These are phyloP conservation scores for Aspergillus diversus DNA, from an alignment of 495 filamentous ascomycete genomes.

Conservation along the genomic window DNA sequence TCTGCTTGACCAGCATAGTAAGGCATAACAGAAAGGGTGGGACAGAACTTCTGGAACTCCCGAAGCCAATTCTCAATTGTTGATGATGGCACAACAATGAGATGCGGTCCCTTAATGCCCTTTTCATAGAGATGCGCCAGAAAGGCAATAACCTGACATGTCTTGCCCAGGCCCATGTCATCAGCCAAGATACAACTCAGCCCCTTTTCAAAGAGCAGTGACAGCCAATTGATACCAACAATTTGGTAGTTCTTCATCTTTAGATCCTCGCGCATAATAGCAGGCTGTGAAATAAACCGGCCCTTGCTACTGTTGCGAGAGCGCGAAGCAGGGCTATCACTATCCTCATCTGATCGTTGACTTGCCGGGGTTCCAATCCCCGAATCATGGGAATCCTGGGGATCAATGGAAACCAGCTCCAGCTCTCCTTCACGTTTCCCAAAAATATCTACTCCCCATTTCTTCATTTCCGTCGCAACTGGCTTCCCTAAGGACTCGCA, in stretches of 20 bases:
- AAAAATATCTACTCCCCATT: slow-evolving; percentile 77
- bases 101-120: slow-evolving; percentile 72
- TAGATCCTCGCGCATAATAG: slow-evolving; percentile 69
- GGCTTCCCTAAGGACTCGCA: slow-evolving; percentile 73
- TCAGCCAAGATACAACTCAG: slow-evolving; percentile 91
- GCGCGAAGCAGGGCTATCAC: slow-evolving; percentile 40
- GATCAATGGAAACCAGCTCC: slow-evolving; percentile 64
- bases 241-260: slow-evolving; percentile 90
- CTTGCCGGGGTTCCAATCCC: slow-evolving; percentile 74
- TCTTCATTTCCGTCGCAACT: slow-evolving; percentile 68
- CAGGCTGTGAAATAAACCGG: slow-evolving; percentile 69
- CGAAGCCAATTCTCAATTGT: slow-evolving; percentile 94
- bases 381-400: slow-evolving; percentile 60
- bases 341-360: slow-evolving; percentile 53
- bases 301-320: slow-evolving; percentile 39
- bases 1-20: slow-evolving; percentile 76
- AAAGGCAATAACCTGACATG: slow-evolving; percentile 93
- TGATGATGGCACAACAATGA: slow-evolving; percentile 88
- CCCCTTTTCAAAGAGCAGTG: slow-evolving; percentile 73
- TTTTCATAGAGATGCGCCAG: slow-evolving; percentile 78
- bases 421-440: slow-evolving; percentile 70
- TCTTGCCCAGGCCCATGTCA: slow-evolving; percentile 98
- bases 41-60: slow-evolving; percentile 89
- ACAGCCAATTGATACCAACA: slow-evolving; percentile 93
- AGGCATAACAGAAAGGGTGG: slow-evolving; percentile 69